Percentiles rank a stretch among this genome's conserved stretches.
phyloP scores from a whole-genome alignment of 495 filamentous ascomycete species.

The Extremus antarcticus region DNA sequence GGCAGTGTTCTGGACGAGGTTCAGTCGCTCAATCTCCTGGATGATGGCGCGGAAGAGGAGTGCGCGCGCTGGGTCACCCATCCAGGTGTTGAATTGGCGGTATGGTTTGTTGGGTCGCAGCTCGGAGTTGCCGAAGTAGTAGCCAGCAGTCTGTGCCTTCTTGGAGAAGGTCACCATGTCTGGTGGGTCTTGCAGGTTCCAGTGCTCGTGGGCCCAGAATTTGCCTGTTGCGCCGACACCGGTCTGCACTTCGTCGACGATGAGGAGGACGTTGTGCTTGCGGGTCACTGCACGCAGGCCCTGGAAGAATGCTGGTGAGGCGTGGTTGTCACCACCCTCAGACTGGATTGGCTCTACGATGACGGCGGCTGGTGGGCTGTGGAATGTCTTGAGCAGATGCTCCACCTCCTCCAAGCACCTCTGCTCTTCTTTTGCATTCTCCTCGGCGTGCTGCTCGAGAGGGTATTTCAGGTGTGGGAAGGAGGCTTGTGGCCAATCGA shows the following conservation, averaged over 20 bases:
- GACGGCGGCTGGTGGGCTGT: constrained; percentile 78
- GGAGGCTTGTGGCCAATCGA: constrained; percentile 94
- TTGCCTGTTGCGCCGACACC: constrained; percentile 90
- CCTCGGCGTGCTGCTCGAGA: constrained; percentile 66
- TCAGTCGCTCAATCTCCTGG: constrained; percentile 69
- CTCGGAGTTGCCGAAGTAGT: constrained; percentile 82
- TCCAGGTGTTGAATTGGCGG: constrained; percentile 99
- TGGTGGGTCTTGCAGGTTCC: constrained; percentile 71
- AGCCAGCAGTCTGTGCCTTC: constrained; percentile 97
- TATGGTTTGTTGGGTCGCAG: constrained; percentile 98
- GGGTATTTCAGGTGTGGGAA: constrained; percentile 90
- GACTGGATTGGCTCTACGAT: constrained; percentile 95
- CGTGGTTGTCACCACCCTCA: constrained; percentile 98
- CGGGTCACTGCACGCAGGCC: constrained; percentile 77
- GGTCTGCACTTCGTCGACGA: constrained; percentile 98
- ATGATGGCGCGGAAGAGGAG: constrained; percentile 89
- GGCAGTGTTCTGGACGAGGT: constrained; percentile 73
- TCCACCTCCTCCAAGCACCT: constrained; percentile 85
- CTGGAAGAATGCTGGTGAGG: constrained; percentile 82
- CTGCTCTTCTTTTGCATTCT: constrained; percentile 74
- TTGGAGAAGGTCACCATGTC: constrained; percentile 99
- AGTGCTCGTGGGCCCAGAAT: constrained; percentile 99
- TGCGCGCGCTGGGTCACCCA: constrained; percentile 89
- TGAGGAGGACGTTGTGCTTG: constrained; percentile 78
- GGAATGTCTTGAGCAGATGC: constrained; percentile 70